These are phyloP conservation scores for Zizania palustris DNA, from an alignment of 202 grass and related monocot species.

Conservation along the genomic window DNA sequence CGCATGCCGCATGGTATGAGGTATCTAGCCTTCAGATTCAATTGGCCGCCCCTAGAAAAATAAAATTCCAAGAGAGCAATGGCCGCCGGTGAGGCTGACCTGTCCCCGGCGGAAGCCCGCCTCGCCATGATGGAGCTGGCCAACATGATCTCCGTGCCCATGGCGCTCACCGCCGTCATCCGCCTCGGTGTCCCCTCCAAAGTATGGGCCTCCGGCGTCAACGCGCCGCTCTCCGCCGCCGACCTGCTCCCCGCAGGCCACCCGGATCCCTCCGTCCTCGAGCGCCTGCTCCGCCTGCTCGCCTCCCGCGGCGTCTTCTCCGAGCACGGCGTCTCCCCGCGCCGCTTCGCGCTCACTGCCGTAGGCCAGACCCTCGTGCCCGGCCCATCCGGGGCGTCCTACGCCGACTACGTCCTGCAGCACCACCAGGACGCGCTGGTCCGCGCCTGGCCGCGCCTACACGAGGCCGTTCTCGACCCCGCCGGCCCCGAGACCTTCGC, in stretches of 20 bases:
- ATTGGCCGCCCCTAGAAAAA: too few relatives aligned
- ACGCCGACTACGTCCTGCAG: conserved; percentile 83
- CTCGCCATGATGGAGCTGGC: conserved; percentile 83
- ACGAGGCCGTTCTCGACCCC: conserved; percentile 76
- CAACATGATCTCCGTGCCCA: conserved; percentile 87
- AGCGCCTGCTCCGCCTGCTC: conserved; percentile 81
- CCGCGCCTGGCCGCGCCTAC: conserved; percentile 65
- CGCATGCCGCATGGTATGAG: too few relatives aligned
- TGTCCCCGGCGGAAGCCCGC: conserved; percentile 37
- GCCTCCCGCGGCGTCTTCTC: conserved; percentile 71
- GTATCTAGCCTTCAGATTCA: too few relatives aligned
- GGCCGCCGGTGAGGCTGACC: background rate
- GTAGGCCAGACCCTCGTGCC: conserved; percentile 66
- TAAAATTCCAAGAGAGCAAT: too few relatives aligned
- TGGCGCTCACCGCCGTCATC: conserved; percentile 77
- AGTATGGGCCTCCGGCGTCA: conserved; percentile 61
- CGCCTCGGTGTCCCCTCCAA: conserved; percentile 64
- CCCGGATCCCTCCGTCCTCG: conserved; percentile 59
- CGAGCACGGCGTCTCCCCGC: conserved; percentile 41
- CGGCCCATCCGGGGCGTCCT: conserved; percentile 42
- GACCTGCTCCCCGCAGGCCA: conserved; percentile 54
- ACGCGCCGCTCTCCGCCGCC: conserved; percentile 60
- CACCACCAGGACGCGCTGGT: conserved; percentile 94
- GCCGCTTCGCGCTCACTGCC: conserved; percentile 65
- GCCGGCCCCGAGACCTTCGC: conserved; percentile 76